Percentiles rank a stretch among this genome's conserved stretches.
Evolutionary conservation across 495 filamentous ascomycete genomes (phyloP).

Genomic region (Tuber aestivum): DNA sequence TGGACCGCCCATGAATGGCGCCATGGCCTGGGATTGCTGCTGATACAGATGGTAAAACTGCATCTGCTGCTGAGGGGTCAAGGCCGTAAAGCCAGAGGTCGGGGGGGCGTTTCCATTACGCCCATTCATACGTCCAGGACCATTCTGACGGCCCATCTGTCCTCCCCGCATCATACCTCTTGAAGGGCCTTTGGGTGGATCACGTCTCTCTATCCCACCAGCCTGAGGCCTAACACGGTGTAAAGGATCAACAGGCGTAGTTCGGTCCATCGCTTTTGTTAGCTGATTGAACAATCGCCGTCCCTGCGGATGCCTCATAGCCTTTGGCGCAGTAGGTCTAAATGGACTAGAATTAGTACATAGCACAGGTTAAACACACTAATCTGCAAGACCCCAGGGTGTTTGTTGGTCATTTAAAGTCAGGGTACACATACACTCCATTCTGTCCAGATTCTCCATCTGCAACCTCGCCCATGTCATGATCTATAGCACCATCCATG

Average conservation of each 20-base stretch:
- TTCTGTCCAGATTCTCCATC: conserved; percentile 47
- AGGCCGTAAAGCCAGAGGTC: conserved; percentile 34
- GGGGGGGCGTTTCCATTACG: conserved; percentile 27
- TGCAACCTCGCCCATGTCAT: conserved; percentile 63
- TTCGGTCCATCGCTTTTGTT: conserved; percentile 77
- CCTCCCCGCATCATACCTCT: conserved; percentile 47
- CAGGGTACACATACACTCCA: conserved; percentile 59
- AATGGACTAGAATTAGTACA: conserved; percentile 25
- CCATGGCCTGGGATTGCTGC: conserved; percentile 83
- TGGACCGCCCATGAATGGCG: conserved; percentile 50
- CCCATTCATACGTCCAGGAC: conserved; percentile 44
- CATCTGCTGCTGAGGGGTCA: conserved; percentile 66
- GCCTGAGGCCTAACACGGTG: conserved; percentile 72
- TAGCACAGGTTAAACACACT: conserved; percentile 5
- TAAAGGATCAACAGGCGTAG: conserved; percentile 58
- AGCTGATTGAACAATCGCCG: conserved; percentile 83
- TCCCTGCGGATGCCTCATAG: conserved; percentile 70
- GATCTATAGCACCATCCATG: conserved; percentile 46
- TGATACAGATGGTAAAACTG: conserved; percentile 78
- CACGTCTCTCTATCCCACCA: conserved; percentile 67
- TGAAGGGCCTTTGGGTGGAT: conserved; percentile 62
- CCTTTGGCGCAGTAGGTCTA: conserved; percentile 90
- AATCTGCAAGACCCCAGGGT: conserved; percentile 10
- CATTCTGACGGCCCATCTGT: conserved; percentile 46
- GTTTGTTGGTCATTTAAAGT: conserved; percentile 14